Base-by-base conservation (phyloP, 2,329 filamentous ascomycete genomes). In the Pestalotiopsis sp. region DNA sequence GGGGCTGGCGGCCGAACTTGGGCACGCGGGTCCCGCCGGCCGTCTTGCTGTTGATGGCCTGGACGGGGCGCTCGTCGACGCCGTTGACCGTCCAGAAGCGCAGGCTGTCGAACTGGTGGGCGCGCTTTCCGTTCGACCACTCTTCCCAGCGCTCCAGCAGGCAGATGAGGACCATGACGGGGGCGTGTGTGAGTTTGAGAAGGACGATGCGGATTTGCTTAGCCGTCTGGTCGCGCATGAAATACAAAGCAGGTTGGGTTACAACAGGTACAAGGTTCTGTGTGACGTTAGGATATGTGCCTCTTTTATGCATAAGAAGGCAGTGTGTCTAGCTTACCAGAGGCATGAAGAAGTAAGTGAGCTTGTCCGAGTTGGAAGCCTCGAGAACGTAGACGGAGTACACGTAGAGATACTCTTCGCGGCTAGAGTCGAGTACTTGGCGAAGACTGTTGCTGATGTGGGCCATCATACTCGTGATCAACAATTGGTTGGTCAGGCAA, bases 391-490 rank as follows among this genome's bases (percentile, higher is more conserved):
- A 63, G 17, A 63, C 60, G 12, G 60, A 63, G n/a, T 63, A 63
- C 31, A 63, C 60, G 12, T 63, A 63, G 6, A 63, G 36, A 63
- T 63, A 63, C 31, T 63, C 60, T 38, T 63, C 60, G 17, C 60
- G 60, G n/a, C 31, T 41, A 23, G 60, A 63, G 60, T 63, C 60
- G 38, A 63, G 60, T 39, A 63, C 60, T 20, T 39, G 27, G 4
- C 60, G 60, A 13, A 63, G 38, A 38, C 60, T 63, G 36, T 63
- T 63, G 60, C 60, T 63, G 60, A 63, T 63, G n/a, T 63, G 60
- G 11, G 60, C 60, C 60, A 63, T 63, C 60, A 63, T 63, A 41
- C 31, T 39, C 20, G 60, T 63, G 60, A 63, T 63, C n/a, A 63
- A 38, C 31, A 63, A 41, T 41, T 63, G 60, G 36, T 63, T 63